Base-by-base conservation (phyloP, 805 yeast genomes). In the Zygosaccharomyces siamensis region DNA sequence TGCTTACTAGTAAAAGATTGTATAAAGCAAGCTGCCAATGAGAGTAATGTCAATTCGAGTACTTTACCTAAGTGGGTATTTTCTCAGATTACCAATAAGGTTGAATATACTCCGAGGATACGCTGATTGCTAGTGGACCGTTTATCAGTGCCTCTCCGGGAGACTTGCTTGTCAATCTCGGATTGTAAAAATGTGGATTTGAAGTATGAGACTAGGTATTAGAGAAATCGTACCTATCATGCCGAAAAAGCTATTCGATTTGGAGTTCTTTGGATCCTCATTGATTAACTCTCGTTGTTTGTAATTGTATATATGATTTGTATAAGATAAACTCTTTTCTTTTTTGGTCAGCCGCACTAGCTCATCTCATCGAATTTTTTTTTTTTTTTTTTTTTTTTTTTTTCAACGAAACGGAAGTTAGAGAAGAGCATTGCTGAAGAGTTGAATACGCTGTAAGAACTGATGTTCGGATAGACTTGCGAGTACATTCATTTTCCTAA, bases 31-130 rank as follows among this genome's bases (percentile, higher is more conserved):
- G 11, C 12, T 26, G 10, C 7, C 12, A 26, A 10, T 10, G 10
- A 8, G 28, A 26, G 28, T 10, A 26, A 10, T 10, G 10, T 26
- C 10, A 7, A 26, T 26, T 8, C 20, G 20, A 18, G 20, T 18
- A 18, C 20, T 18, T 18, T 3, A 26, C 28, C 28, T 8, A 3
- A 26, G 85, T 89, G n/a, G 96, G 89, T 67, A 93, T 96, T 1
- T 89, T 89, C 71, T 96, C 89, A 68, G 96, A 96, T 26, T 75
- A 95, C 57, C 96, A 89, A 59, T 88, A 87, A 68, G 89, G 85
- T 59, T 83, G 81, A 48, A 83, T 89, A 36, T 75, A 89, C 20
- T 72, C 89, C 51, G 64, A n/a, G 60, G 71, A 23, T 79, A 72
- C 48, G 76, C 83, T 50, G 89, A 89, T 26, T 83, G 83, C 63